Percentiles rank a stretch among this genome's conserved stretches.
phyloP scores from a whole-genome alignment of 805 yeast genomes.

The Metschnikowia henanensis region DNA sequence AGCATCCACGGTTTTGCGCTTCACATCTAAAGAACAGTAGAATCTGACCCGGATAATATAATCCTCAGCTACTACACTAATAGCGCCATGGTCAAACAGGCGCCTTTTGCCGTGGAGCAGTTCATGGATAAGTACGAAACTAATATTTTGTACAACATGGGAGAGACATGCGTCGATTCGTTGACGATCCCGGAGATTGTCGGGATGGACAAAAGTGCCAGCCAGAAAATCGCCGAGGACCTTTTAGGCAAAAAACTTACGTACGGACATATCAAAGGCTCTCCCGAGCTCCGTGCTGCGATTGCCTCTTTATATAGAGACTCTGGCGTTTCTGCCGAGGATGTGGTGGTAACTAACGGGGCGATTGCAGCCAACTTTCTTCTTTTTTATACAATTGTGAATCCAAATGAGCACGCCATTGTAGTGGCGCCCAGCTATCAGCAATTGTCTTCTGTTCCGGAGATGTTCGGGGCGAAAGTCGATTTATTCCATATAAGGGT shows the following conservation, averaged over 20 bases:
- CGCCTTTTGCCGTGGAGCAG: slow-evolving; percentile 50
- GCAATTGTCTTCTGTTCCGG: slow-evolving; percentile 49
- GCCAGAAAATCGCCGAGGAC: slow-evolving; percentile 11
- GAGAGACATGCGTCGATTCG: slow-evolving; percentile 53
- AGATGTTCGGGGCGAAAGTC: slow-evolving; percentile 38
- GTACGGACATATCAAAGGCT: slow-evolving; percentile 50
- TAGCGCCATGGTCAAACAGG: slow-evolving; percentile 44
- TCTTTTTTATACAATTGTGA: slow-evolving; percentile 42
- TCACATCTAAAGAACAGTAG: too few relatives aligned
- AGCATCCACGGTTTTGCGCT: not conserved
- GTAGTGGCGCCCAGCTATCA: slow-evolving; percentile 52
- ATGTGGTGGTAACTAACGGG: slow-evolving; percentile 52
- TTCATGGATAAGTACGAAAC: slow-evolving; percentile 53
- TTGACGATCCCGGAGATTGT: slow-evolving; percentile 40
- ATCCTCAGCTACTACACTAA: too few relatives aligned
- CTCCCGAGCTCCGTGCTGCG: slow-evolving; percentile 34
- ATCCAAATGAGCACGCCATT: slow-evolving; percentile 47
- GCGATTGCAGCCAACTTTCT: slow-evolving; percentile 58
- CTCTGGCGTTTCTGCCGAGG: slow-evolving; percentile 23
- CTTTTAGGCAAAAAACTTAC: slow-evolving; percentile 28
- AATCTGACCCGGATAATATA: not conserved
- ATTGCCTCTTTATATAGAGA: slow-evolving; percentile 39
- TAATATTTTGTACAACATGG: slow-evolving; percentile 40
- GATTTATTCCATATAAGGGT: slow-evolving; percentile 31
- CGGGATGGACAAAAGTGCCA: slow-evolving; percentile 1